phyloP scores from a whole-genome alignment of 169 alveolate genomes.

The Plasmodium sp. region DNA sequence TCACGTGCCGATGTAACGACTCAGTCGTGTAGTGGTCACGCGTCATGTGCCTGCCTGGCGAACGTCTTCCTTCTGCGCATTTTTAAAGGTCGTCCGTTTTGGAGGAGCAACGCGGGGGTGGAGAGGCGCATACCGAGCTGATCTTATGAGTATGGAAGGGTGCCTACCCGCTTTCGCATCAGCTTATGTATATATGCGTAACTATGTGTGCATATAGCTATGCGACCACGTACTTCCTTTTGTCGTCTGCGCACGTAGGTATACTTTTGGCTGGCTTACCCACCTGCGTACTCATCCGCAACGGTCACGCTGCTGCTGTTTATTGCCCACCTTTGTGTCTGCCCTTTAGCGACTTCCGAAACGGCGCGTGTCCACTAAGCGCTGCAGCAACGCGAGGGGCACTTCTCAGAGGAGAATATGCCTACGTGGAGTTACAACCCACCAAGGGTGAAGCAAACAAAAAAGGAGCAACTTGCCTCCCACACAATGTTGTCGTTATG shows the following conservation, averaged over 20 bases:
- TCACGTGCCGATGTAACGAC: background rate
- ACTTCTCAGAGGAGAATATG: background rate
- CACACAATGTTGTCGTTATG: background rate
- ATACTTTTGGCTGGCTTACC: background rate
- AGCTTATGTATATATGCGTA: background rate
- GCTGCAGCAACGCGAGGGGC: background rate
- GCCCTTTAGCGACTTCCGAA: background rate
- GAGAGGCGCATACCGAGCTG: background rate
- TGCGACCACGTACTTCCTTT: background rate
- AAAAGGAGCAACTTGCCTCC: background rate
- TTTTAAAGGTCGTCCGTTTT: background rate
- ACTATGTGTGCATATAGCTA: background rate
- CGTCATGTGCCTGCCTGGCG: background rate
- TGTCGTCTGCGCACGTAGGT: background rate
- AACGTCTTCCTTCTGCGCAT: background rate
- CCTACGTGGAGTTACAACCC: background rate
- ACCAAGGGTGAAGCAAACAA: background rate
- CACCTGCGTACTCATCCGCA: background rate
- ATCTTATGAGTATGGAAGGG: background rate
- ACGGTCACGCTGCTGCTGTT: background rate
- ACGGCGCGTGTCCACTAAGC: background rate
- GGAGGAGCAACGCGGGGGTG: background rate
- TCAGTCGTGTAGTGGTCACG: background rate
- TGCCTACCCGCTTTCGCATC: background rate
- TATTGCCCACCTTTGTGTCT: background rate